phyloP scores from a whole-genome alignment of 2,329 filamentous ascomycete species.

The Davidsoniella neocaledoniae region DNA sequence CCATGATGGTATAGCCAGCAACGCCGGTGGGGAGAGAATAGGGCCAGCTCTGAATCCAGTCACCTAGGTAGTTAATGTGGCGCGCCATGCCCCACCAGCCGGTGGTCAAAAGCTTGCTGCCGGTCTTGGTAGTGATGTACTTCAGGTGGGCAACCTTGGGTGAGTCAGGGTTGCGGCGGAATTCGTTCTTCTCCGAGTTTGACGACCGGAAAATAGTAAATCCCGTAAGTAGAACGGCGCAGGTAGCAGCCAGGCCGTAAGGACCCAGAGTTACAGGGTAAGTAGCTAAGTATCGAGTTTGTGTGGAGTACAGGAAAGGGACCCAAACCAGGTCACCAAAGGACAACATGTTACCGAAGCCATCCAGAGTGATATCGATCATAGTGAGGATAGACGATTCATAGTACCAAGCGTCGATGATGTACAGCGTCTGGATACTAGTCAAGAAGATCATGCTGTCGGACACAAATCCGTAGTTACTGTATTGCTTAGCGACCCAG shows the following conservation, averaged over 20 bases:
- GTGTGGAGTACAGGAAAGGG: conserved; percentile 73
- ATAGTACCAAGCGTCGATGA: conserved; percentile 72
- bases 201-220: conserved; percentile 86
- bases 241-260: conserved; percentile 44
- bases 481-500: conserved; percentile 77
- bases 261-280: conserved; percentile 68
- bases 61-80: conserved; percentile 91
- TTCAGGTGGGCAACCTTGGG: conserved; percentile 63
- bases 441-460: conserved; percentile 74
- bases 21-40: conserved; percentile 77
- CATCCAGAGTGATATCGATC: conserved; percentile 85
- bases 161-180: conserved; percentile 74
- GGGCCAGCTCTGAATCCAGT: conserved; percentile 88
- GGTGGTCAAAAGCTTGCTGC: conserved; percentile 63
- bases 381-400: conserved; percentile 81
- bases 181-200: conserved; percentile 89
- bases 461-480: conserved; percentile 63
- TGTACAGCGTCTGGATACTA: conserved; percentile 62
- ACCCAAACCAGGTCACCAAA: conserved; percentile 92
- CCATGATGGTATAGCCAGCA: conserved; percentile 61
- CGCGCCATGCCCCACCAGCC: conserved; percentile 90
- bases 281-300: conserved; percentile 67
- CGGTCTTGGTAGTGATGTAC: conserved; percentile 70
- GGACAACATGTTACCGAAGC: conserved; percentile 86
- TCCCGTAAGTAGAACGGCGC: conserved; percentile 52